phyloP scores from a whole-genome alignment of 208 protist genomes.

The Acanthamoeba royreba region DNA sequence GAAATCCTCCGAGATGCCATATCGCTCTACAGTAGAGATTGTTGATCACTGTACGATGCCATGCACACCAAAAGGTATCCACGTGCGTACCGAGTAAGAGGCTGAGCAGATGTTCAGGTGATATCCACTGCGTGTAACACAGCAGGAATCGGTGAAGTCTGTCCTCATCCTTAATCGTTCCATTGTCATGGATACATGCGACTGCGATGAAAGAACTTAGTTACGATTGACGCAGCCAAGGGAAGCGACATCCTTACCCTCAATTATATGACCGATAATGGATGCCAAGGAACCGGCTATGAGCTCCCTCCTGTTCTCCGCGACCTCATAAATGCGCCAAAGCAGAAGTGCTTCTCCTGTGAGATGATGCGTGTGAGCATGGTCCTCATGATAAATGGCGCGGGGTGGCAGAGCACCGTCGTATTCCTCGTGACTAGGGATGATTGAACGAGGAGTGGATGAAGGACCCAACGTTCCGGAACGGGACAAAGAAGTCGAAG shows the following conservation, averaged over 20 bases:
- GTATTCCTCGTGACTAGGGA: not conserved
- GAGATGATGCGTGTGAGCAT: not conserved
- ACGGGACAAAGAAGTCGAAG: not conserved
- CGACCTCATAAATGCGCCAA: not conserved
- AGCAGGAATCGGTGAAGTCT: not conserved
- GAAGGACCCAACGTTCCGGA: not conserved
- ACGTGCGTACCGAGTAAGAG: not conserved
- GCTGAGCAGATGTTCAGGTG: not conserved
- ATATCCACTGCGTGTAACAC: conserved; percentile 1
- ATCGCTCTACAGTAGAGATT: not conserved
- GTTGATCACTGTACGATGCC: not conserved
- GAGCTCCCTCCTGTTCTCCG: not conserved
- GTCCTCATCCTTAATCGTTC: not conserved
- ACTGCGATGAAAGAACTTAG: not conserved
- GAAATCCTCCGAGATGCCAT: not conserved
- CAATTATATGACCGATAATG: not conserved
- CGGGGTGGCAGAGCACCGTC: not conserved
- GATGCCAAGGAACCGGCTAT: not conserved
- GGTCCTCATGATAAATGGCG: no score
- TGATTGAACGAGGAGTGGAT: not conserved
- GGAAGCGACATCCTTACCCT: not conserved
- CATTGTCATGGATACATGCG: not conserved
- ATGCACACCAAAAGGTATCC: not conserved
- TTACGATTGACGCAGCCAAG: not conserved
- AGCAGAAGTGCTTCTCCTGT: not conserved